Conservation (phyloP, 2,329 filamentous ascomycete species). For the Juglanconis juglandina region DNA sequence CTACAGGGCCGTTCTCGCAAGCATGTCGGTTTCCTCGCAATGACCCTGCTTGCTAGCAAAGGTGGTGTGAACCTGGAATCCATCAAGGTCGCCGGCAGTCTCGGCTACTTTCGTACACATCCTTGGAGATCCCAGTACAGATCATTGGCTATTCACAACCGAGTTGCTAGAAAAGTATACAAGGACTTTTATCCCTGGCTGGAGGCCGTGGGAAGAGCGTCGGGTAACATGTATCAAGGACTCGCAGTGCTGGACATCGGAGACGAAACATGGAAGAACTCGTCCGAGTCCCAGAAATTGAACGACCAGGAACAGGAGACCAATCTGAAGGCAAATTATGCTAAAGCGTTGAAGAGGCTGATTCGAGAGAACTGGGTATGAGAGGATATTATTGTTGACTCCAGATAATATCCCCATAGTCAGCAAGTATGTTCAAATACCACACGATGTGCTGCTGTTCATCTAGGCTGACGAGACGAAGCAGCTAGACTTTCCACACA, state of each 20-base stretch:
- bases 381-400: too few species aligned
- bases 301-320: not conserved
- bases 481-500: too few species aligned
- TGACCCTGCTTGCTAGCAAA: not conserved
- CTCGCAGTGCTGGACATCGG: not conserved
- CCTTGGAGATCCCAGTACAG: not conserved
- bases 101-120: not conserved
- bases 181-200: not conserved
- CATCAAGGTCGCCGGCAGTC: not conserved
- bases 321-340: not conserved
- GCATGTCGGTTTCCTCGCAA: not conserved
- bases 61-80: not conserved
- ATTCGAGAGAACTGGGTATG: not conserved
- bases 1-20: not conserved
- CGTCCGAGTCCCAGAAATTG: not conserved
- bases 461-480: too few species aligned
- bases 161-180: not conserved
- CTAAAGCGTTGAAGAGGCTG: not conserved
- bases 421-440: too few species aligned
- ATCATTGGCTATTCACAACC: not conserved
- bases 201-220: not conserved
- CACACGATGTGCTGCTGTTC: too few species aligned
- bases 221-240: not conserved
- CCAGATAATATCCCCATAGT: too few species aligned
- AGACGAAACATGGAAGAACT: not conserved